Evolutionary conservation across 2,329 filamentous ascomycete species (phyloP).

Genomic region (Penicillium sp.): DNA sequence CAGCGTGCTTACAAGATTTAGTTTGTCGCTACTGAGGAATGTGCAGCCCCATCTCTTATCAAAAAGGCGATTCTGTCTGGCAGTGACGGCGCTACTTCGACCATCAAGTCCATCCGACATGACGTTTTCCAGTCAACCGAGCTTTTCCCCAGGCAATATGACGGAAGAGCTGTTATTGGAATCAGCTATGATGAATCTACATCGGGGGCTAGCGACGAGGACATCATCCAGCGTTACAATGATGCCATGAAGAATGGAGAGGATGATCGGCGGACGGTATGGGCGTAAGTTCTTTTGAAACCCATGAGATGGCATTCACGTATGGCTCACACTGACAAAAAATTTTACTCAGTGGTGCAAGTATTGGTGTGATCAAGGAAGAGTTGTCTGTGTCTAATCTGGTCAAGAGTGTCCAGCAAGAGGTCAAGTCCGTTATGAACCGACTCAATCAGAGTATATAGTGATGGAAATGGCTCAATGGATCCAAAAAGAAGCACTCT

Average conservation of each 20-base stretch:
- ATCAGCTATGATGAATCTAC: conserved; percentile 14
- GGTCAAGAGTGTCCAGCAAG: conserved; percentile 9
- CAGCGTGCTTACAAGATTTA: conserved; percentile 26
- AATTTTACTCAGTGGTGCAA: conserved; percentile 9
- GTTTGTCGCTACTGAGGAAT: conserved; percentile 50
- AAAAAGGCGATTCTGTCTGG: conserved; percentile 46
- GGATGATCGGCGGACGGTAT: conserved; percentile 19
- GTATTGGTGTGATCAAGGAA: conserved; percentile 18
- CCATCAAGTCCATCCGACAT: conserved; percentile 44
- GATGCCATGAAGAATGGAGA: conserved; percentile 14
- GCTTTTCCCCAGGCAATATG: conserved; percentile 21
- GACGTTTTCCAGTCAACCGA: conserved; percentile 24
- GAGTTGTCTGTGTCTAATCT: conserved; percentile 14
- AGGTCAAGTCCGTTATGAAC: conserved; percentile 3
- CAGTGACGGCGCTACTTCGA: conserved; percentile 47
- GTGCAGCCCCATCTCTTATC: conserved; percentile 41
- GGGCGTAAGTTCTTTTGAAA: conserved; percentile 16
- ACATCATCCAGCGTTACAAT: conserved; percentile 19
- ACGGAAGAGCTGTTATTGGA: conserved; percentile 19
- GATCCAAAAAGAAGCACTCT: no score
- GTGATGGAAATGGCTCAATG: neutral
- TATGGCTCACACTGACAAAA: neutral
- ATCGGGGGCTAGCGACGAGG: conserved; percentile 14
- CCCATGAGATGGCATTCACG: neutral
- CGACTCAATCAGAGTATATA: conserved; percentile 5